Base-by-base conservation (phyloP, 176 grass and related monocot genomes). In the Lolium multiflorum region DNA sequence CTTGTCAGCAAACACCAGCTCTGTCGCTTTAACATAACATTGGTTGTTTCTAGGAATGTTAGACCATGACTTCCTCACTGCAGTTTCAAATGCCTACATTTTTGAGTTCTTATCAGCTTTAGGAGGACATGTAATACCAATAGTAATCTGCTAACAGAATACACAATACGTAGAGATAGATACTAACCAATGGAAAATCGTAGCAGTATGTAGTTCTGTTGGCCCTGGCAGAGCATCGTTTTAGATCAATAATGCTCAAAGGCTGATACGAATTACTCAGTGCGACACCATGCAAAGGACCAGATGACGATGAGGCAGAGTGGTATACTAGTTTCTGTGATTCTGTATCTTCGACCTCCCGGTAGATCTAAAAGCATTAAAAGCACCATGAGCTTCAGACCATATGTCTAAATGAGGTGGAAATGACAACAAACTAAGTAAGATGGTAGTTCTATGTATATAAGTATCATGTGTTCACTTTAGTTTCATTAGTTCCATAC, bases 171-270 rank as follows among this genome's bases (percentile, higher is more conserved):
- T 15, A 16, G n/a, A 22, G 15, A 20, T 2, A 78, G 51, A 72
- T 31, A 91, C 89, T 93, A 77, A 98, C 97, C 93, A 99, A 71
- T 38, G 97, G 94, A 72, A 99, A 99, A 87, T 99, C 97, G 57
- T 99, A 99, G 79, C 97, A 99, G 74, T 99, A 99, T 69, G 97
- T 99, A 17, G 97, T 96, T 88, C 71, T 96, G 87, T 86, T 94
- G 51, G 94, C 96, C 84, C 97, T 94, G 60, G 97, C 97, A 57
- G 86, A 71, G 59, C 93, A 91, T 24, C 97, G 97, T 59, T 94
- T 99, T 49, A 87, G 82, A 87, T 99, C 94, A 82, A 99, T 99
- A 46, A 81, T 61, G 84, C 85, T 90, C 80, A 99, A 88, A 74
- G 97, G 84, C 49, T 86, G 88, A 72, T 99, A 94, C 14, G 77